These are phyloP conservation scores for Thielaviopsis euricoi DNA, from an alignment of 2,329 filamentous ascomycete species.

Conservation along the genomic window DNA sequence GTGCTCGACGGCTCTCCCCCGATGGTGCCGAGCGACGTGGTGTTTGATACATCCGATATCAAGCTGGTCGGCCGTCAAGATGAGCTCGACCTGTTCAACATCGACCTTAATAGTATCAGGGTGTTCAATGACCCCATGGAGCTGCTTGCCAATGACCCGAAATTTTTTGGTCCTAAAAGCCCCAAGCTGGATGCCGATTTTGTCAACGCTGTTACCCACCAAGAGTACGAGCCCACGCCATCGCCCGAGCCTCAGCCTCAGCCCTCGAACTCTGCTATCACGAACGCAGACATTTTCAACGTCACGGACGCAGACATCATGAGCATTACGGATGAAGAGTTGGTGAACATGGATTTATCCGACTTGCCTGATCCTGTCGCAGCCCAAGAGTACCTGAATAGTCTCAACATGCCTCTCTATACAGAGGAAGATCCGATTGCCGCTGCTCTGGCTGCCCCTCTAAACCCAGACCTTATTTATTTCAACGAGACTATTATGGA, in stretches of 20 bases:
- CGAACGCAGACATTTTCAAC: too few relatives aligned
- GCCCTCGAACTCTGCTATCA: too few relatives aligned
- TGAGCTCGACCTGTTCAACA: neutral
- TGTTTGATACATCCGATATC: neutral
- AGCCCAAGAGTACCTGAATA: too few relatives aligned
- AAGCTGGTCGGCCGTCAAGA: neutral
- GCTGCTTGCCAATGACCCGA: neutral
- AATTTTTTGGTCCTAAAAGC: neutral
- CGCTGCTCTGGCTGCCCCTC: too few relatives aligned
- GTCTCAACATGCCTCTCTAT: too few relatives aligned
- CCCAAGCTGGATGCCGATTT: neutral
- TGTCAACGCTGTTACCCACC: neutral
- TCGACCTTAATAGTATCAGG: neutral
- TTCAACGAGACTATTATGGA: neutral
- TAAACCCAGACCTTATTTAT: too few relatives aligned
- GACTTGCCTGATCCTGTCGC: too few relatives aligned
- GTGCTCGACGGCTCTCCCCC: neutral
- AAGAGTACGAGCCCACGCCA: neutral
- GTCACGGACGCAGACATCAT: too few relatives aligned
- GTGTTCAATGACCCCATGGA: neutral
- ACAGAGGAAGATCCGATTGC: too few relatives aligned
- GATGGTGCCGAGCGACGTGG: neutral
- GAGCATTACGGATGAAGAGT: too few relatives aligned
- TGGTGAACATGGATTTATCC: too few relatives aligned
- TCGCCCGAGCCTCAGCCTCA: too few relatives aligned